phyloP scores from a whole-genome alignment of 192 early-diverging fungal genomes.

The Chytriomyces sp. region DNA sequence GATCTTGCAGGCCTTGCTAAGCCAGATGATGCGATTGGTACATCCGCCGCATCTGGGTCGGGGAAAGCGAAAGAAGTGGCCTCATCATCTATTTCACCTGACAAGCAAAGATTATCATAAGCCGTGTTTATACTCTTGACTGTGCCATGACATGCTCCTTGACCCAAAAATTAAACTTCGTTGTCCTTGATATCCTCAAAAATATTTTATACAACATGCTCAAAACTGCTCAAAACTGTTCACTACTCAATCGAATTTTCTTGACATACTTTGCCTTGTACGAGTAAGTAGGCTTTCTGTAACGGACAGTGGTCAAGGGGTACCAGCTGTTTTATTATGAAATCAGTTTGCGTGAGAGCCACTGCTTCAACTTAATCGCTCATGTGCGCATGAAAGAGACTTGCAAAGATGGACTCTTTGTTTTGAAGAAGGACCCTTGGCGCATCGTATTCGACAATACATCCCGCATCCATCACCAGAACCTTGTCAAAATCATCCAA shows the following conservation, averaged over 20 bases:
- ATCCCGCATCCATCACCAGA: conserved; percentile 76
- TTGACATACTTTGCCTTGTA: too few species aligned
- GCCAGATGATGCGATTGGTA: neutral
- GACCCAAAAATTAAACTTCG: neutral
- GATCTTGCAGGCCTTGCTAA: neutral
- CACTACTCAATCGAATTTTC: neutral
- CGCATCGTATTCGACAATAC: conserved; percentile 75
- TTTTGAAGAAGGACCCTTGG: conserved; percentile 57
- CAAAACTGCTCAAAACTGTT: too few species aligned
- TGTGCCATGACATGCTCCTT: neutral
- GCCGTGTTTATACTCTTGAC: neutral
- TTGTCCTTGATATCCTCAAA: neutral
- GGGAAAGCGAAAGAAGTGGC: neutral
- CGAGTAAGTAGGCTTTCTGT: too few species aligned
- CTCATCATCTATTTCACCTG: neutral
- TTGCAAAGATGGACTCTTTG: conserved; percentile 45
- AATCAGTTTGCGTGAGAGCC: too few species aligned
- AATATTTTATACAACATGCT: neutral
- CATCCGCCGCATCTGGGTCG: neutral
- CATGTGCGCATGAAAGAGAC: too few species aligned
- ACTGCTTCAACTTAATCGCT: too few species aligned
- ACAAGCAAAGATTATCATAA: neutral
- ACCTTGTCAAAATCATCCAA: conserved; percentile 84
- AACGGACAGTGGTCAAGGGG: too few species aligned
- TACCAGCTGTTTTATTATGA: too few species aligned